Conservation (phyloP, 331 rosid genomes). For the Arachis monticola region DNA sequence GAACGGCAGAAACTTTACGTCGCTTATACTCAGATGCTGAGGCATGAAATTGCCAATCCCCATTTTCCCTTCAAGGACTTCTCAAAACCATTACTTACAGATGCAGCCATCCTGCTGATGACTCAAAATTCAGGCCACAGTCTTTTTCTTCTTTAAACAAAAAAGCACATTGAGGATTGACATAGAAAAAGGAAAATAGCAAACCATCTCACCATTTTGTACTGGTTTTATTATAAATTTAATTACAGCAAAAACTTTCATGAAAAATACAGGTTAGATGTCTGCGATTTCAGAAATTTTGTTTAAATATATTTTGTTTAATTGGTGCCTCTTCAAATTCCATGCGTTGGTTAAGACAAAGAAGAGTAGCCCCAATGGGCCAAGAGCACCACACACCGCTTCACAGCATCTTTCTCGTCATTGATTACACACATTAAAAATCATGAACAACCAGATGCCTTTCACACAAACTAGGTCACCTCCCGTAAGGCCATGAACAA, state of each 20-base stretch:
- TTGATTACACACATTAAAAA: neutral
- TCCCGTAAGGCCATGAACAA: neutral
- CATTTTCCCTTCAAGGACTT: constrained; percentile 50
- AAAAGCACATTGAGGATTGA: neutral
- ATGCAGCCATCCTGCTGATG: constrained; percentile 37
- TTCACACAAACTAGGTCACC: neutral
- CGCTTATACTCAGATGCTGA: constrained; percentile 49
- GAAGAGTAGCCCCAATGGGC: neutral
- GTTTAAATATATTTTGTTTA: neutral
- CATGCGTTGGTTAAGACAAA: neutral
- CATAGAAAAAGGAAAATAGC: constrained; percentile 12
- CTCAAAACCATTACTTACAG: constrained; percentile 42
- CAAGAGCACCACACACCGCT: neutral
- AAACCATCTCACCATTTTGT: neutral
- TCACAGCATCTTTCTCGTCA: too few species aligned
- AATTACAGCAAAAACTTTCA: neutral
- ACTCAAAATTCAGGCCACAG: constrained; percentile 37
- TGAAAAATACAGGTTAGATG: neutral
- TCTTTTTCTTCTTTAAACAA: constrained; percentile 24
- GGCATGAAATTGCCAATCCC: constrained; percentile 32
- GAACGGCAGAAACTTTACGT: constrained; percentile 63
- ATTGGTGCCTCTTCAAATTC: neutral
- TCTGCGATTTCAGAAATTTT: neutral
- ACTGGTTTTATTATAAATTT: neutral
- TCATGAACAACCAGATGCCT: neutral